Conservation (phyloP, 768 basidiomycete genomes). For the Kwoniella mangroviensis region DNA sequence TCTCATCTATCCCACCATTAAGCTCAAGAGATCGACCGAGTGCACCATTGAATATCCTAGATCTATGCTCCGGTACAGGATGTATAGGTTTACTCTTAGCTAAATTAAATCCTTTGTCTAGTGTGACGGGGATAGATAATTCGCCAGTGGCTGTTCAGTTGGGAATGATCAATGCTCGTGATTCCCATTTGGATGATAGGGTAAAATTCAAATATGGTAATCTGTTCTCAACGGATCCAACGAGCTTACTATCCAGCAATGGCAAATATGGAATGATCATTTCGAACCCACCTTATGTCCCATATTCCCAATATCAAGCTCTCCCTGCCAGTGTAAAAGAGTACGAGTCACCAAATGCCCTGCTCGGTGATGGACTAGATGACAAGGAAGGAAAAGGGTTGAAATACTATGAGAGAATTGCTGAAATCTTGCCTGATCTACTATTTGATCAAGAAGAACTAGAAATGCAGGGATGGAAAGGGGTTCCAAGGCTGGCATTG, state of each 20-base stretch:
- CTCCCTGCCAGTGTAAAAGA: conserved; percentile 73
- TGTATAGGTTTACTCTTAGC: conserved; percentile 88
- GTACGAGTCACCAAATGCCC: conserved; percentile 80
- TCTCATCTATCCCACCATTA: conserved; percentile 40
- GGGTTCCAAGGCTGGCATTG: conserved; percentile 64
- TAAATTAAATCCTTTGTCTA: conserved; percentile 50
- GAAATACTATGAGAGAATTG: conserved; percentile 74
- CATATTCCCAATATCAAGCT: conserved; percentile 66
- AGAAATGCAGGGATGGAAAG: conserved; percentile 9
- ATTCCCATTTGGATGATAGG: conserved; percentile 4
- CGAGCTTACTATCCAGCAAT: conserved; percentile 44
- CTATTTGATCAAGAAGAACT: conserved; percentile 49
- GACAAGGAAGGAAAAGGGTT: conserved; percentile 61
- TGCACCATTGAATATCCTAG: conserved; percentile 65
- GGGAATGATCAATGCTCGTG: conserved; percentile 14
- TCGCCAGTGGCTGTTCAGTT: conserved; percentile 31
- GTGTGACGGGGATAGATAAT: conserved; percentile 39
- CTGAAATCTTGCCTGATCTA: conserved; percentile 65
- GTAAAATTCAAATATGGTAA: conserved; percentile 21
- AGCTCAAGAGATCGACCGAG: conserved; percentile 49
- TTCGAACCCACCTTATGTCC: conserved; percentile 67
- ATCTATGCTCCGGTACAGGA: conserved; percentile 91
- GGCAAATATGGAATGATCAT: conserved; percentile 26
- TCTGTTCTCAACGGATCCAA: conserved; percentile 10
- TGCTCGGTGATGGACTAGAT: conserved; percentile 70